Evolutionary conservation across 23 red algal species (phyloP).

Genomic region (Gracilaria gracilis): DNA sequence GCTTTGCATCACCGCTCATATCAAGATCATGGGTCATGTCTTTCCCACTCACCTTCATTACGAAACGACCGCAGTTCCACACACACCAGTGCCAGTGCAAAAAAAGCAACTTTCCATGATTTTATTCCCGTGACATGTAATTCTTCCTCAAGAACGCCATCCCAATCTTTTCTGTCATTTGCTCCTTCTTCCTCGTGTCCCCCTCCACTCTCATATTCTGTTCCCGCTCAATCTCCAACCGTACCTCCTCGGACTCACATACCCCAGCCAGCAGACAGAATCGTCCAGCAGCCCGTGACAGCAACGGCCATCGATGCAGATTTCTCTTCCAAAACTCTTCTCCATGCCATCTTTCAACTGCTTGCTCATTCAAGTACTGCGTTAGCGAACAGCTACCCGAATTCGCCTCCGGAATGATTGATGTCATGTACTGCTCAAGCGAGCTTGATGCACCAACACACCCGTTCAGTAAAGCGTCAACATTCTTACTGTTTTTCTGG

Average conservation of each 20-base stretch:
- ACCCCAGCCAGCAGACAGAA: conserved; percentile 1
- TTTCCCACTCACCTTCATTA: too few relatives aligned
- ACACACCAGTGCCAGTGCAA: too few relatives aligned
- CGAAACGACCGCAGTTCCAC: too few relatives aligned
- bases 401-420: neutral
- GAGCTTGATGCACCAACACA: neutral
- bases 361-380: conserved; percentile 21
- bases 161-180: neutral
- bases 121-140: neutral
- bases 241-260: conserved; percentile 8
- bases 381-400: neutral
- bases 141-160: neutral
- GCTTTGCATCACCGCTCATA: too few relatives aligned
- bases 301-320: conserved; percentile 26
- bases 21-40: too few relatives aligned
- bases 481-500: conserved; percentile 6
- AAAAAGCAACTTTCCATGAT: neutral
- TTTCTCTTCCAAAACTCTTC: conserved; percentile 42
- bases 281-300: conserved; percentile 21
- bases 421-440: conserved; percentile 37
- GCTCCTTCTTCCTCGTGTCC: neutral
- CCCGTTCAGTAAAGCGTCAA: neutral
- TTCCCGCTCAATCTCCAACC: neutral
- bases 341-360: neutral
- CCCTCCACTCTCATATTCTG: neutral